A percentile compares a stretch with the other conserved stretches of the same genome.
Conservation (phyloP, 2,329 filamentous ascomycete genomes). For the Fusarium heterosporum region DNA sequence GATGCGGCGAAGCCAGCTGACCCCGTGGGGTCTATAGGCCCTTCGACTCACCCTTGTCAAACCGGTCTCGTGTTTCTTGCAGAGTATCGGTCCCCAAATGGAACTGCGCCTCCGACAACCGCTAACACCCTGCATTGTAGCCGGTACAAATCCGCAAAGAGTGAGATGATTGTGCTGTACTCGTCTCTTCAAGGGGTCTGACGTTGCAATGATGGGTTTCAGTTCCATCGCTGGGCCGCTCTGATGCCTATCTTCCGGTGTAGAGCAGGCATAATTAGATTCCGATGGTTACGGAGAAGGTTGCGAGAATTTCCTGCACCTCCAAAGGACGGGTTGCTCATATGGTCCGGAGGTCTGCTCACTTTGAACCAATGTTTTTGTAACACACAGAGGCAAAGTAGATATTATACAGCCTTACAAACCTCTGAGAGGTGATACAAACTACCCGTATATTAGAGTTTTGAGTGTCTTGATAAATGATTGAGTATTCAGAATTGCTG, state of each 20-base stretch:
- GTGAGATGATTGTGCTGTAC: slow-evolving; percentile 17
- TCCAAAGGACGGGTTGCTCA: neutral
- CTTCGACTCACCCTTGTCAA: neutral
- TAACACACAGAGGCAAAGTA: slow-evolving; percentile 4
- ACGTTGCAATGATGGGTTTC: slow-evolving; percentile 7
- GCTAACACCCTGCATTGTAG: slow-evolving; percentile 1
- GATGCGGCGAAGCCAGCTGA: slow-evolving; percentile 25
- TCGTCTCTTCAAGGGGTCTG: neutral
- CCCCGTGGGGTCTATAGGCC: slow-evolving; percentile 24
- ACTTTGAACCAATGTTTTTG: neutral
- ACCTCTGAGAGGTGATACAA: neutral
- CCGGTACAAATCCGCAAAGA: slow-evolving; percentile 3
- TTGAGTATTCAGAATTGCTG: neutral
- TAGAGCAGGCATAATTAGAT: neutral
- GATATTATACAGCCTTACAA: slow-evolving; percentile 3
- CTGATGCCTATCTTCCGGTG: neutral
- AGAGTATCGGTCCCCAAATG: neutral
- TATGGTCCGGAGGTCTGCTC: neutral
- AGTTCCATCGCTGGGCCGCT: slow-evolving; percentile 16
- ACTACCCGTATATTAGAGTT: neutral
- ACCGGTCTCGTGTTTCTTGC: slow-evolving; percentile 22
- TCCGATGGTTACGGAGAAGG: neutral
- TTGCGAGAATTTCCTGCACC: neutral
- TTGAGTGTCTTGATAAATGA: too few species aligned
- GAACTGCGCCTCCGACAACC: neutral